Evolutionary conservation across 208 protist species (phyloP).

Genomic region (Trypanosoma lewisi): DNA sequence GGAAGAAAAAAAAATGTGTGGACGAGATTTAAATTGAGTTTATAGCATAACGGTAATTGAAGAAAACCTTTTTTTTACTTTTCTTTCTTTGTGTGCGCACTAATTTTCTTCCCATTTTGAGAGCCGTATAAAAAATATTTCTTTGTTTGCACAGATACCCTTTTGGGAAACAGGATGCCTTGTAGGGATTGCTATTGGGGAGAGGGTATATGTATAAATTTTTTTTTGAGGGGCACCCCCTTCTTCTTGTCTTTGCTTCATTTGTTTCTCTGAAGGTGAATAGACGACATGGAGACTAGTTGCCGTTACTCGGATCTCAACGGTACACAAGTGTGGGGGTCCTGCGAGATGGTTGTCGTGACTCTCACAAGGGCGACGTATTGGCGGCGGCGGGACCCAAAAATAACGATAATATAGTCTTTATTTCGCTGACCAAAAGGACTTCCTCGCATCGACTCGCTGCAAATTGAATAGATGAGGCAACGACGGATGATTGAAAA

Average conservation of each 20-base stretch:
- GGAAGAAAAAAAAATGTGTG: background rate
- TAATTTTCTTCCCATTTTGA: background rate
- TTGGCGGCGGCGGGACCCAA: background rate
- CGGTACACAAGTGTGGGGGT: background rate
- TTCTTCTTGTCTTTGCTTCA: background rate
- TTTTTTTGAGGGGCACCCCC: background rate
- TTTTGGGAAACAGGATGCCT: too few species aligned
- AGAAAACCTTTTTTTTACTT: background rate
- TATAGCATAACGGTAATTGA: background rate
- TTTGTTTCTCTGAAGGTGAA: background rate
- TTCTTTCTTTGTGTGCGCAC: background rate
- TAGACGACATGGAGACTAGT: background rate
- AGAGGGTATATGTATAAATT: background rate
- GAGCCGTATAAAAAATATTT: background rate
- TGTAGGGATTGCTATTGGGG: too few species aligned
- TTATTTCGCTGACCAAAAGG: too few species aligned
- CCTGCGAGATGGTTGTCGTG: constrained; percentile 17
- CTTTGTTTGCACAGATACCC: too few species aligned
- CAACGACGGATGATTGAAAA: constrained; percentile 13
- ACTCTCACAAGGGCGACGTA: constrained; percentile 7
- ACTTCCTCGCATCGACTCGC: too few species aligned
- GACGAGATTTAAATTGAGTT: too few species aligned
- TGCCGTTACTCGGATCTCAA: background rate
- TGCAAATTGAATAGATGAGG: constrained; percentile 5
- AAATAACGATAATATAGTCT: too few species aligned